Evolutionary conservation across 805 yeast genomes (phyloP), one percentile per base, ranked within the genome.

Genomic region (Kuraishia piskuri): DNA sequence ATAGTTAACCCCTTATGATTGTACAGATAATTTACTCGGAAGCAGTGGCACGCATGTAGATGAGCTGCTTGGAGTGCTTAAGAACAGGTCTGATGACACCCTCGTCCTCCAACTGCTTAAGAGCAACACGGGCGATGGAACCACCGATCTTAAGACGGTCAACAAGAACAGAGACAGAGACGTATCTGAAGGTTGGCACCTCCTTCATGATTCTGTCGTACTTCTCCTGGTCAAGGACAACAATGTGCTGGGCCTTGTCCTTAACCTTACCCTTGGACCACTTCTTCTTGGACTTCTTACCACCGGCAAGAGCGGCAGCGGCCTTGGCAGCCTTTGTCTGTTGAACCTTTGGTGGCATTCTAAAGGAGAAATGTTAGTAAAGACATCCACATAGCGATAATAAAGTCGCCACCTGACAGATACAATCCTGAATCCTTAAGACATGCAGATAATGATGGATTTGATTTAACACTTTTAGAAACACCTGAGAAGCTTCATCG

Each of bases 181-280:
- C 95, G 76, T 82, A 90, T 86, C 92, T 92, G 94, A 86, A 94
- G 68, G 97, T 90, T 81, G 97, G 97, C 59, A 91, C 97, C 74
- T 94, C 99, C 88, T 94, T 94, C 80, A 90, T 76, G 81, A 94
- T 88, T 84, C 97, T 90, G 95, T 94, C 99, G 83, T 87, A 92
- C 76, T 92, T 89, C 68, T 94, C 96, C 83, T 94, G 97, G 79
- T 94, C 99, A 71, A 94, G 83, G 76, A 88, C 81, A 71, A 94
- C 91, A 74, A 90, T 85, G 85, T 94, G 99, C 77, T 89, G 92
- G 70, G 99, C 98, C 96, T 88, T 92, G 82, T 94, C 99, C 91
- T 95, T 94, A 78, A 90, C 96, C 86, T 95, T 90, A 80, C 97
- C 97, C 86, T 92, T 91, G 88, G 96, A 88, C 99, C 98, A 94